phyloP scores from a whole-genome alignment of 139 green algal genomes.

The Parachlorella kessleri region DNA sequence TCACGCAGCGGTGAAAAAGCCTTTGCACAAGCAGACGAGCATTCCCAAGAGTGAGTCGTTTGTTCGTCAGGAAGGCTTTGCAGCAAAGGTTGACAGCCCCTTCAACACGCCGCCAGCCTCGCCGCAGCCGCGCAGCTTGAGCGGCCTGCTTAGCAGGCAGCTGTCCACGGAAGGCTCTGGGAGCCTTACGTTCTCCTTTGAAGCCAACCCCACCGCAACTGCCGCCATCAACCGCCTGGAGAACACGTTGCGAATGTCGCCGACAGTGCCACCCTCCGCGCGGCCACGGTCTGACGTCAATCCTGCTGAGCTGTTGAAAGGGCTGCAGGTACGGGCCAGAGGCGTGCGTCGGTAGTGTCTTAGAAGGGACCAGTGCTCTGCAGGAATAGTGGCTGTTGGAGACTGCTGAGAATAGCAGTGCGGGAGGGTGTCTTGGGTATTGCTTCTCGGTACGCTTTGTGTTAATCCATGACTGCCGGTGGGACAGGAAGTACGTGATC shows the following conservation, averaged over 20 bases:
- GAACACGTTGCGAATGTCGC: background rate
- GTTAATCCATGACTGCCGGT: background rate
- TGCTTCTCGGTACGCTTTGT: too few relatives aligned
- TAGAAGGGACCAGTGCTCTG: too few relatives aligned
- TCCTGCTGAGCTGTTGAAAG: slow-evolving; percentile 18
- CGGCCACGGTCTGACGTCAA: background rate
- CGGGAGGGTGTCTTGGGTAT: too few relatives aligned
- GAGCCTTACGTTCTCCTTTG: background rate
- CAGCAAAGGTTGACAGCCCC: background rate
- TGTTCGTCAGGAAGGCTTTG: slow-evolving; percentile 39
- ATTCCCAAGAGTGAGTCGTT: slow-evolving; percentile 10
- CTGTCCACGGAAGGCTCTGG: slow-evolving; percentile 12
- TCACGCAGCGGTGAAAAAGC: background rate
- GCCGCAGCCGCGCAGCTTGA: background rate
- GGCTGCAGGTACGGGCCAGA: slow-evolving; percentile 32
- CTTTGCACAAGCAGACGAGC: background rate
- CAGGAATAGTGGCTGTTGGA: too few relatives aligned
- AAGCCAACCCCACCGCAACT: background rate
- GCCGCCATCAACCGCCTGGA: slow-evolving; percentile 19
- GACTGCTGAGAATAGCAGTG: too few relatives aligned
- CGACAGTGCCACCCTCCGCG: background rate
- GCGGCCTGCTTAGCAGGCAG: slow-evolving; percentile 19
- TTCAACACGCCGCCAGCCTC: background rate
- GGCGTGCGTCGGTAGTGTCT: too few relatives aligned
- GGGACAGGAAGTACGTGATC: background rate